A percentile compares a stretch with the other conserved stretches of the same genome.
Evolutionary conservation across 2,329 filamentous ascomycete species (phyloP).

Genomic region (Microascus cirrosus): DNA sequence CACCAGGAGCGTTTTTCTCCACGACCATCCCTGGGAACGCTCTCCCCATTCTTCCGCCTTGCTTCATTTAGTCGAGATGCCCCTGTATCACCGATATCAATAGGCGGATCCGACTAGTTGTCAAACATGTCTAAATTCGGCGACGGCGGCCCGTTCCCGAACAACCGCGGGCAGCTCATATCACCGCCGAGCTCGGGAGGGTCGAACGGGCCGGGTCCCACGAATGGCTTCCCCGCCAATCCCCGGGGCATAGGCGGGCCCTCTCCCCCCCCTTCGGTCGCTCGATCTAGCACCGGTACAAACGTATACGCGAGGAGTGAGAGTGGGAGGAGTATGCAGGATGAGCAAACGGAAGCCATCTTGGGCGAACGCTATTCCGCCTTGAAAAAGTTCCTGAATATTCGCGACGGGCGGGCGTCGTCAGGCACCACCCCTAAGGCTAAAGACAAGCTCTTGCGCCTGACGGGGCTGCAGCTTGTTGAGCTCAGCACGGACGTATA

Average conservation of each 20-base stretch:
- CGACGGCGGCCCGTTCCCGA: constrained; percentile 40
- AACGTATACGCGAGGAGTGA: constrained; percentile 57
- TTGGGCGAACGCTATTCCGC: constrained; percentile 73
- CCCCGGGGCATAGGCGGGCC: constrained; percentile 48
- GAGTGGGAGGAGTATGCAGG: constrained; percentile 47
- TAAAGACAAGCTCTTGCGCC: constrained; percentile 81
- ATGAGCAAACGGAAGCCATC: constrained; percentile 51
- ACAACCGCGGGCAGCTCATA: constrained; percentile 46
- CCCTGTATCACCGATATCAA: constrained; percentile 71
- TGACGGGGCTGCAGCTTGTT: constrained; percentile 89
- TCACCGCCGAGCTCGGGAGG: constrained; percentile 61
- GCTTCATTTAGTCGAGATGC: constrained; percentile 63
- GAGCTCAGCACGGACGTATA: constrained; percentile 97
- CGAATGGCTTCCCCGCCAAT: constrained; percentile 48
- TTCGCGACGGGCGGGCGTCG: constrained; percentile 60
- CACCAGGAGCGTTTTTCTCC: not conserved
- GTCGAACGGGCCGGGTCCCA: constrained; percentile 36
- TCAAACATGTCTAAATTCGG: constrained; percentile 54
- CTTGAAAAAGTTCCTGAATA: constrained; percentile 64
- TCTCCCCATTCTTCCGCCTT: not conserved
- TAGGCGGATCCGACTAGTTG: constrained; percentile 77
- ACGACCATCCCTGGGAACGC: not conserved
- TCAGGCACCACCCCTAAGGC: constrained; percentile 48
- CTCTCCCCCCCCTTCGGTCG: constrained; percentile 82
- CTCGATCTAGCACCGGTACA: constrained; percentile 72